phyloP scores from a whole-genome alignment of 164 flowering plant species.

The Vitis rotundifolia region DNA sequence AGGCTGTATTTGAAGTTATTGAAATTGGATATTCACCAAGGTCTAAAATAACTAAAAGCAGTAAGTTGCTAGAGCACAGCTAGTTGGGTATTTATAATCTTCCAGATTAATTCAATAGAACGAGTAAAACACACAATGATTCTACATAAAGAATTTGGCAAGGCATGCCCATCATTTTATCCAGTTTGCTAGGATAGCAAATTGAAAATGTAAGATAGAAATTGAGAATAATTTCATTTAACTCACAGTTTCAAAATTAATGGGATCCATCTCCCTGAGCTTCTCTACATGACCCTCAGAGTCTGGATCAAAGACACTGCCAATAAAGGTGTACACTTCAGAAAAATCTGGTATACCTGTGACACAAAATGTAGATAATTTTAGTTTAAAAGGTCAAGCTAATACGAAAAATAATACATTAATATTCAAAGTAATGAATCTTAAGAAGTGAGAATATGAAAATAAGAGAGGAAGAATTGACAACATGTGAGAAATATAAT shows the following conservation, averaged over 20 bases:
- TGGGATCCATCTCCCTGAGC: slow-evolving; percentile 96
- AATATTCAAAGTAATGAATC: not conserved
- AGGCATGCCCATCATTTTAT: not conserved
- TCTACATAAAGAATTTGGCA: no score
- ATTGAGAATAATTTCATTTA: not conserved
- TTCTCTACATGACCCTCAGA: slow-evolving; percentile 71
- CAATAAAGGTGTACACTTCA: slow-evolving; percentile 88
- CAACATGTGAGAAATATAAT: not conserved
- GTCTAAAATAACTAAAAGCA: not conserved
- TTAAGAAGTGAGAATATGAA: not conserved
- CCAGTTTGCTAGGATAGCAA: not conserved
- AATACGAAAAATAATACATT: not conserved
- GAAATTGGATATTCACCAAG: no score
- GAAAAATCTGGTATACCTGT: slow-evolving; percentile 87
- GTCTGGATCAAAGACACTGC: slow-evolving; percentile 89
- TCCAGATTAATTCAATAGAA: no score
- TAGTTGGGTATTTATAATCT: no score
- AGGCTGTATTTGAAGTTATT: no score
- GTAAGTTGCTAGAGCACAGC: not conserved
- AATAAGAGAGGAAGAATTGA: not conserved
- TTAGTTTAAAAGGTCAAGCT: no score
- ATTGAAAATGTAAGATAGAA: not conserved
- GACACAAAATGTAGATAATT: slow-evolving; percentile 10
- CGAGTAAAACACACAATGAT: no score
- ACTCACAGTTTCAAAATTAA: slow-evolving; percentile 90